Base-by-base conservation (phyloP, 495 filamentous ascomycete genomes). In the Aspergillus funiculosus region DNA sequence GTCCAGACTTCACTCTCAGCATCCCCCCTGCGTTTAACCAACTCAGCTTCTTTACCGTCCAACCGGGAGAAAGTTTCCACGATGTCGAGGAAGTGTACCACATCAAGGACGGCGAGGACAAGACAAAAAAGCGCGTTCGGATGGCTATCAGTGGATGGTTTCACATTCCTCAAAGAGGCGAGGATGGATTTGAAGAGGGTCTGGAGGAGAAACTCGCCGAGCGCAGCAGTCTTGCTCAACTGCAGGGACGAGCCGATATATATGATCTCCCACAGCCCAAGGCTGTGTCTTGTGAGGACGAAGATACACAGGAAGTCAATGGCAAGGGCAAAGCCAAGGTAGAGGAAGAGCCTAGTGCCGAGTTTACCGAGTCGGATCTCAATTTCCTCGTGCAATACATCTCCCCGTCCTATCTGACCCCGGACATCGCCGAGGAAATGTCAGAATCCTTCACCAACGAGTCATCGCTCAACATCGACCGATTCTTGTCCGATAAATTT, bases 61-160 rank as follows among this genome's bases (percentile, higher is more conserved):
- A 95, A 67, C 92, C 92, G 0, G 92, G 94, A 1, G 78, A 92
- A 73, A 96, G 91, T 59, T 99, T 95, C 66, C 92, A 99, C 63
- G 92, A 97, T 68, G 92, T 99, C 39, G 91, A 97, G 68, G 92
- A 99, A 63, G 94, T 99, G 11, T 96, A 94, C 64, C 77, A 85
- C 53, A 74, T 78, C 30, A 62, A 66, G 32, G 77, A 79, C 42
- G 77, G 78, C 48, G 76, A 83, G 25, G 82, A 82, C 31, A 72
- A 76, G 46, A 72, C 78, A 21, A 73, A 78, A 44, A 82, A 78
- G 42, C 79, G 92, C 34, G 79, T 94, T 31, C 79, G 92, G 43
- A 96, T 97, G 89, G 92, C 92, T 19, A 97, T 99, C 52, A 94
- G 87, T 50, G 92, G 92, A n/a, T 99, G 92, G 92, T 99, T 89